phyloP scores from a whole-genome alignment of 129 eudicot species.

The Flaveria brownii region DNA sequence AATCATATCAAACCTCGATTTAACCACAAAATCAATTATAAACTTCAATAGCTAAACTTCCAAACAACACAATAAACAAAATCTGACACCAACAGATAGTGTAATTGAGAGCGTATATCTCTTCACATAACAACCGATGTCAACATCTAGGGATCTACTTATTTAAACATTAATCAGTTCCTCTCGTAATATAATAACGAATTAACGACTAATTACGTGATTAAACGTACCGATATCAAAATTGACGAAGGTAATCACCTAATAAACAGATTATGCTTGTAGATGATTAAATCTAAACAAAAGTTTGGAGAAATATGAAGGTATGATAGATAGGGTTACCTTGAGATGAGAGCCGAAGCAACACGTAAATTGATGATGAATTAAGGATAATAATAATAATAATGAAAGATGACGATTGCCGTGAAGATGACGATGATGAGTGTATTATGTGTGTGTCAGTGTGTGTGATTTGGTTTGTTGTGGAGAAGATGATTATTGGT shows the following conservation, averaged over 20 bases:
- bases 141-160: conserved; percentile 13
- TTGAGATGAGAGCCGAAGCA: conserved; percentile 13
- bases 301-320: not conserved
- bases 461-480: not conserved
- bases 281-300: not conserved
- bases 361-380: not conserved
- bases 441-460: not conserved
- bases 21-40: not conserved
- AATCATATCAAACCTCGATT: conserved; percentile 16
- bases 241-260: not conserved
- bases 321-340: not conserved
- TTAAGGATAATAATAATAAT: not conserved
- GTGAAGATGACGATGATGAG: conserved; percentile 28
- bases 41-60: not conserved
- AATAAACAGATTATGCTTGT: not conserved
- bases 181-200: no score
- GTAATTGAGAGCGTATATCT: no score
- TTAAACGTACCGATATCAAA: conserved; percentile 7
- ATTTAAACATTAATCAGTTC: conserved; percentile 10
- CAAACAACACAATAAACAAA: not conserved
- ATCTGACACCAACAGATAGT: not conserved
- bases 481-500: not conserved
- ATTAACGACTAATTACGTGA: not conserved
- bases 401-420: conserved; percentile 23
- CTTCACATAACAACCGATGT: not conserved